Evolutionary conservation across 352 stramenopile species (phyloP), one percentile per base, ranked within the genome.

Genomic region (Thalassiosira hispida): DNA sequence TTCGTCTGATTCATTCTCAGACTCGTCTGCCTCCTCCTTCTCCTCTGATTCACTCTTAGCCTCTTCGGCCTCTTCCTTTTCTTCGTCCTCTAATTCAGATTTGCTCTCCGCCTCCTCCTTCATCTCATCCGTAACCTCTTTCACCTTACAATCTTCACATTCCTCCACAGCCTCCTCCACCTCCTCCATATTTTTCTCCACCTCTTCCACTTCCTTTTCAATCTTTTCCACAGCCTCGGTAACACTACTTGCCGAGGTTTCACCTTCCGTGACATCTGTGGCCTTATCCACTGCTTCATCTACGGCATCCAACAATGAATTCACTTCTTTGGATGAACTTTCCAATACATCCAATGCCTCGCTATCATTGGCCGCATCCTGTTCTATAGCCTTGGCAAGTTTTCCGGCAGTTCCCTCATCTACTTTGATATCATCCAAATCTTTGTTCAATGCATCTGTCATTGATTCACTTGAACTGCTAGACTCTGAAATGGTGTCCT

Each of bases 221-320:
- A 56, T 31, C n/a, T 25, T 44, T 25, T 59, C 20, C n/a, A 75
- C 22, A 27, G 66, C 53, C 4, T 59, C 66, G 18, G 47, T 33
- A 16, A 70, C 61, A 18, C 14, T 47, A 51, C n/a, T 35, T n/a
- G 25, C 33, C 20, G 22, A 55, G 0, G 8, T 23, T 40, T 56
- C 23, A 7, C n/a, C 61, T 16, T 18, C 16, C 6, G 51, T 35
- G 3, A 35, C 25, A 38, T 70, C 22, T 1, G 23, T 53, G n/a
- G 55, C 55, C 25, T 66, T 63, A 31, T 44, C 66, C 23, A 75
- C 66, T n/a, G 66, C 55, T 8, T 29, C 52, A 1, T 64, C 40
- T 14, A 75, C 66, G 7, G 33, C 35, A 47, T 60, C 53, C 25
- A 75, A 46, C 27, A 75, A 47, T 16, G 60, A 57, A 27, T 75